Evolutionary conservation across 2,329 filamentous ascomycete species (phyloP).

Genomic region (Penicillium sp.): DNA sequence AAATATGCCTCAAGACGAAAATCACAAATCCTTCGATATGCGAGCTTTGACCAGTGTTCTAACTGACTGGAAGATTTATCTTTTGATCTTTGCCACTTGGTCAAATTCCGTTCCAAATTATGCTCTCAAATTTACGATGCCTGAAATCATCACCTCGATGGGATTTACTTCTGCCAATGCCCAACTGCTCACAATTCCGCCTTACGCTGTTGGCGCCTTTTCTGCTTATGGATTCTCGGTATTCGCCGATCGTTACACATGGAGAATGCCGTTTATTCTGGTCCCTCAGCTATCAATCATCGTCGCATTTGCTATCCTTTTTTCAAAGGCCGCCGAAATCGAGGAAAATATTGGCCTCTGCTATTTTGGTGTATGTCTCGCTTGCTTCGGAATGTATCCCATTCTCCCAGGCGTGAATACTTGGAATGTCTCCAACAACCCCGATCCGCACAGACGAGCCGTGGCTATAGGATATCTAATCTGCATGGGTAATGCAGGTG

Average conservation of each 20-base stretch:
- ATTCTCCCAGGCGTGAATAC: conserved; percentile 48
- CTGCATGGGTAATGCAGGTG: conserved; percentile 46
- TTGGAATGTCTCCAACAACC: conserved; percentile 49
- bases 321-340: conserved; percentile 43
- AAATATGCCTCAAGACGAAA: conserved; percentile 2
- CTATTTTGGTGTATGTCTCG: conserved; percentile 52
- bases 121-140: conserved; percentile 40
- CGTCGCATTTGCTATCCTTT: conserved; percentile 43
- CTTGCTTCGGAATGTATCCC: conserved; percentile 50
- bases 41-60: conserved; percentile 38
- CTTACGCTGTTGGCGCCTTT: conserved; percentile 40
- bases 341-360: conserved; percentile 46
- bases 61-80: conserved; percentile 47
- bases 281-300: conserved; percentile 40
- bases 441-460: conserved; percentile 45
- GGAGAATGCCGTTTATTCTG: conserved; percentile 47
- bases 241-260: conserved; percentile 43
- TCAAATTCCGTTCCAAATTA: conserved; percentile 47
- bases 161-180: conserved; percentile 44
- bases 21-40: conserved; percentile 37
- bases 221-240: conserved; percentile 36
- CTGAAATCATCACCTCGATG: conserved; percentile 48
- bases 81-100: conserved; percentile 49
- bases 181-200: conserved; percentile 31
- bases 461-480: conserved; percentile 49